Conservation (phyloP, 2,329 filamentous ascomycete species). For the Cercospora beticola region DNA sequence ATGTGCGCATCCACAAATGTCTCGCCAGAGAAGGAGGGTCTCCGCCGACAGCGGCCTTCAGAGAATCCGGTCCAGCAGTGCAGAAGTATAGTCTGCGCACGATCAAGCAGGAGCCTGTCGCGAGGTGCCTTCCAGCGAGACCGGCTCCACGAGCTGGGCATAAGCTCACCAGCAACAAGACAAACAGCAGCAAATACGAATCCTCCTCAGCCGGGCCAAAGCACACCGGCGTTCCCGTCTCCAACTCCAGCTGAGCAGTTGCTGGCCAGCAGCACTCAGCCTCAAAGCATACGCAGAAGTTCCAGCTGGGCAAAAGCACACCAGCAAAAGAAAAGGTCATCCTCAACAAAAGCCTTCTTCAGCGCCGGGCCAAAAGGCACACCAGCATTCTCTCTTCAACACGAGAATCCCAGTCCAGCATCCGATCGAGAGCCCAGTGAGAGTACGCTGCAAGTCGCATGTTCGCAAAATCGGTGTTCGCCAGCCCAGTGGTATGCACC, state of each 20-base stretch:
- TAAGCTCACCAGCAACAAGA: background rate
- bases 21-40: too few species aligned
- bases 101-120: background rate
- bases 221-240: background rate
- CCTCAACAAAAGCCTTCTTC: background rate
- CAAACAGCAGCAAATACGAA: background rate
- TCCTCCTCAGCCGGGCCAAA: background rate
- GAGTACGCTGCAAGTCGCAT: background rate
- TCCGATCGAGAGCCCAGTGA: background rate
- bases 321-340: background rate
- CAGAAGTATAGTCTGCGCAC: background rate
- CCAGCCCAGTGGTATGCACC: background rate
- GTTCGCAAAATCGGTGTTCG: background rate
- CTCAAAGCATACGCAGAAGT: background rate
- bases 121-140: too few species aligned
- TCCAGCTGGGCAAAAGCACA: background rate
- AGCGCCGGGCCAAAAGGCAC: background rate
- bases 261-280: background rate
- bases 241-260: background rate
- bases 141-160: background rate
- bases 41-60: too few species aligned
- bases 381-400: background rate
- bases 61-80: background rate
- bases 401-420: background rate
- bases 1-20: too few species aligned